phyloP scores from a whole-genome alignment of 495 filamentous ascomycete species.

The Ascodesmis nigricans region DNA sequence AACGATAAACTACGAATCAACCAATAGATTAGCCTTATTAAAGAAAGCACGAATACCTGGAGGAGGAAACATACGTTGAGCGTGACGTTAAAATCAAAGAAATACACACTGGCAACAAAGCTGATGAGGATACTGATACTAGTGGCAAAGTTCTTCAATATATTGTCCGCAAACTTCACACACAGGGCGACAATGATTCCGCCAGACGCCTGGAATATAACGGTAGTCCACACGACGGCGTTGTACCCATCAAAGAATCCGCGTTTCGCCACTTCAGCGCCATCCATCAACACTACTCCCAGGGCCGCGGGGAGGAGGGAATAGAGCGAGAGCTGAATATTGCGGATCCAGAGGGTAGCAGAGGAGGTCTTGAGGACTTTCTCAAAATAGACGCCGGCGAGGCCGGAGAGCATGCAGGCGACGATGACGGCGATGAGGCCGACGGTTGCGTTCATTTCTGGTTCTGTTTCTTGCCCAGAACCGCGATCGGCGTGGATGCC shows the following conservation, averaged over 20 bases:
- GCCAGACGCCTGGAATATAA: slow-evolving; percentile 59
- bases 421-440: slow-evolving; percentile 59
- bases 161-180: slow-evolving; percentile 71
- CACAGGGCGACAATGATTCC: slow-evolving; percentile 66
- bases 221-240: slow-evolving; percentile 66
- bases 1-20: slow-evolving; percentile 44
- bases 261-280: slow-evolving; percentile 53
- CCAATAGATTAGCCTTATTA: slow-evolving; percentile 5
- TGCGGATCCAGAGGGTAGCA: slow-evolving; percentile 70
- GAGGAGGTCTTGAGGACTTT: slow-evolving; percentile 74
- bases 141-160: slow-evolving; percentile 77
- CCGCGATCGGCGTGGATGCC: slow-evolving; percentile 69
- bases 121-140: slow-evolving; percentile 74
- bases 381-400: slow-evolving; percentile 84
- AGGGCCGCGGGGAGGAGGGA: slow-evolving; percentile 71
- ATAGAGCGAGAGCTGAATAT: slow-evolving; percentile 83
- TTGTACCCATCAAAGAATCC: slow-evolving; percentile 93
- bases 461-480: slow-evolving; percentile 28
- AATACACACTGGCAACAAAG: slow-evolving; percentile 58
- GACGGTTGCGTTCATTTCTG: slow-evolving; percentile 47
- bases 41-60: not conserved
- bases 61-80: slow-evolving; percentile 33
- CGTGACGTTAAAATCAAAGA: slow-evolving; percentile 61
- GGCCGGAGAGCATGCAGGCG: slow-evolving; percentile 54
- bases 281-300: slow-evolving; percentile 70